Conservation (phyloP, 768 basidiomycete genomes). For the Clavaria fumosa region DNA sequence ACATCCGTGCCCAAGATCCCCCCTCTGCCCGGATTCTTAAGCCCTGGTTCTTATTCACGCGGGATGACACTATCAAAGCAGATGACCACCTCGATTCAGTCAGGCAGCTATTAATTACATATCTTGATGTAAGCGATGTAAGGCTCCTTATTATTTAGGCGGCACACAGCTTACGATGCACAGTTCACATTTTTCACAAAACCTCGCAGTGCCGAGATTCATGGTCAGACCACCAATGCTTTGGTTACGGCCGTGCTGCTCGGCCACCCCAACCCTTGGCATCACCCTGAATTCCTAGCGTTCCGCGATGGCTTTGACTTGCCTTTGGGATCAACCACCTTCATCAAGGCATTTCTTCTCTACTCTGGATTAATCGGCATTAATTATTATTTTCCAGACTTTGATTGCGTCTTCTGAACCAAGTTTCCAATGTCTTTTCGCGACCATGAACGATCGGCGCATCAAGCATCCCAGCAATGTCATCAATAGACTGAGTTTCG, state of each 20-base stretch:
- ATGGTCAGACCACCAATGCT: background rate
- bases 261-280: background rate
- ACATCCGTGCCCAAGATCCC: background rate
- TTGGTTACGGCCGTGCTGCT: background rate
- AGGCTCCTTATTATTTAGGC: too few species aligned
- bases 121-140: background rate
- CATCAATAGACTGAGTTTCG: background rate
- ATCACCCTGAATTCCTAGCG: background rate
- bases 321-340: background rate
- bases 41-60: background rate
- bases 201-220: too few species aligned
- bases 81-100: background rate
- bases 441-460: background rate
- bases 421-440: background rate
- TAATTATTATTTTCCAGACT: background rate
- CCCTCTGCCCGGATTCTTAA: background rate
- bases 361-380: background rate
- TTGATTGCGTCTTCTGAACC: background rate
- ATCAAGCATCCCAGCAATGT: background rate
- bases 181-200: too few species aligned
- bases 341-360: background rate
- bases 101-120: background rate
- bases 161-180: too few species aligned
- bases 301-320: background rate
- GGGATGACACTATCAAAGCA: background rate